Evolutionary conservation across 305 asterid species (phyloP).

Genomic region (Salvia sclarea): DNA sequence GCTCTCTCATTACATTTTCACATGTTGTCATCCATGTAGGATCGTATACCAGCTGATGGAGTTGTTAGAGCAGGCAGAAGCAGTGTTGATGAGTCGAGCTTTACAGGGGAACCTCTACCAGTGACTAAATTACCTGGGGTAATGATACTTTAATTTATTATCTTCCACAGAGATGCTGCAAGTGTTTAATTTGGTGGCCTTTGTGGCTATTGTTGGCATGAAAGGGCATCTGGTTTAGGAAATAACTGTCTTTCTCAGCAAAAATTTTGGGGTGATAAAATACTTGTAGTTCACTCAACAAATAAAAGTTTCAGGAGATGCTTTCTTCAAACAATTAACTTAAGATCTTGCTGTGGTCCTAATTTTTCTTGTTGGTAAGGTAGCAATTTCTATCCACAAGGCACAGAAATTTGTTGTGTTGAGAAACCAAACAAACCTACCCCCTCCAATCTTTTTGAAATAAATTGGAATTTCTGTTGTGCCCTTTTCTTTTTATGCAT

Average conservation of each 20-base stretch:
- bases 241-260: not conserved
- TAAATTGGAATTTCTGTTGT: slow-evolving; percentile 4
- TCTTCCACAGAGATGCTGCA: slow-evolving; percentile 2
- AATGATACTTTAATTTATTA: slow-evolving; percentile 33
- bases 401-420: not conserved
- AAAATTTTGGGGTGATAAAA: slow-evolving; percentile 8
- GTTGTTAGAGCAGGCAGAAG: slow-evolving; percentile 86
- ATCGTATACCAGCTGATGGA: slow-evolving; percentile 98
- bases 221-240: slow-evolving; percentile 22
- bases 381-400: slow-evolving; percentile 11
- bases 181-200: slow-evolving; percentile 19
- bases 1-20: slow-evolving; percentile 5
- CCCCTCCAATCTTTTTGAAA: slow-evolving; percentile 16
- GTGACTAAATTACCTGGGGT: slow-evolving; percentile 98
- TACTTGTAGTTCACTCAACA: slow-evolving; percentile 18
- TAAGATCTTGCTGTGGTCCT: not conserved
- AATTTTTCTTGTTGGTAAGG: slow-evolving; percentile 1
- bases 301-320: not conserved
- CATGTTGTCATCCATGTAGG: slow-evolving; percentile 51
- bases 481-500: not conserved
- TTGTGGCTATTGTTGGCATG: slow-evolving; percentile 25
- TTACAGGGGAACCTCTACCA: slow-evolving; percentile 97
- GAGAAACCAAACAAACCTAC: slow-evolving; percentile 12
- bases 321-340: not conserved
- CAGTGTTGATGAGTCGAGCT: slow-evolving; percentile 96